phyloP scores from a whole-genome alignment of 345 rosid species.

The Citrus sp. region DNA sequence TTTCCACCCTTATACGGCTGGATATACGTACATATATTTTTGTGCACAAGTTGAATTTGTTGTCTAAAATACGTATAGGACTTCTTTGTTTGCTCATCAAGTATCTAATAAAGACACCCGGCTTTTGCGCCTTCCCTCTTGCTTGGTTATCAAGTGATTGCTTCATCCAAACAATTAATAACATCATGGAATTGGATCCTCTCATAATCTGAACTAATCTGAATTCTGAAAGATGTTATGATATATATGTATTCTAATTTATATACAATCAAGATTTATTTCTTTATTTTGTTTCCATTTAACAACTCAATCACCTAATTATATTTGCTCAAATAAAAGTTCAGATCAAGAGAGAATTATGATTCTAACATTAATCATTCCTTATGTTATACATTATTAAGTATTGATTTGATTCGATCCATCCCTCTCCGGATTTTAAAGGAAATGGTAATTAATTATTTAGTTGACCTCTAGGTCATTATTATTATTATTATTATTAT shows the following conservation, averaged over 20 bases:
- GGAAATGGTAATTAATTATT: background rate
- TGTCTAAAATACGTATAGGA: background rate
- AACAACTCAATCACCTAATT: too few species aligned
- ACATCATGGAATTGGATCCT: too few species aligned
- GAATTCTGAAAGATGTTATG: too few species aligned
- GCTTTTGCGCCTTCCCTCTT: background rate
- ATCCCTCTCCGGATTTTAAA: background rate
- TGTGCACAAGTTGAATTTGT: background rate
- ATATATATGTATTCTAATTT: too few species aligned
- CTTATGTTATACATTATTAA: too few species aligned
- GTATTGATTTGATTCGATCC: background rate
- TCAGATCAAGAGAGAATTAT: too few species aligned
- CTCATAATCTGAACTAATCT: too few species aligned
- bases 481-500: background rate
- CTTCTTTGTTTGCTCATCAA: background rate
- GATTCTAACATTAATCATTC: too few species aligned
- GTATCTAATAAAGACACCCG: background rate
- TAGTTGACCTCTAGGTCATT: background rate
- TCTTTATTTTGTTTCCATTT: too few species aligned
- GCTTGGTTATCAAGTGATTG: background rate
- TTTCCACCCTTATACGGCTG: background rate
- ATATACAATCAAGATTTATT: too few species aligned
- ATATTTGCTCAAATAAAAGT: too few species aligned
- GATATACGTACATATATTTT: background rate
- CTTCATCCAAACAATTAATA: background rate